Percentiles rank a stretch among this genome's conserved stretches.
phyloP scores from a whole-genome alignment of 2,329 filamentous ascomycete species.

The Colletotrichum zoysiae region DNA sequence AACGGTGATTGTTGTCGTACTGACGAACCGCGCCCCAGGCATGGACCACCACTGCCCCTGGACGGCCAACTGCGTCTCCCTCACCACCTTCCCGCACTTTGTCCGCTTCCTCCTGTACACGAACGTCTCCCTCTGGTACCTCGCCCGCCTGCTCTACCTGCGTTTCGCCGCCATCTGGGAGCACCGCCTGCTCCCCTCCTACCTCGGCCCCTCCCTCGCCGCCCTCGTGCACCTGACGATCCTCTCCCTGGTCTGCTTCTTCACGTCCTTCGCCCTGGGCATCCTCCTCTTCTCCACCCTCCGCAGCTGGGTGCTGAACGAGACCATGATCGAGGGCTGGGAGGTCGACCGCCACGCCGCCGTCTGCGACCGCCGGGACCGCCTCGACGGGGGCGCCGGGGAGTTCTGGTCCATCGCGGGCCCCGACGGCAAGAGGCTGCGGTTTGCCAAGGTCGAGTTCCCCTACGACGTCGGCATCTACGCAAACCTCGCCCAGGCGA shows the following conservation, averaged over 20 bases:
- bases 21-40: slow-evolving; percentile 7
- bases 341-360: slow-evolving; percentile 75
- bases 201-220: slow-evolving; percentile 75
- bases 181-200: slow-evolving; percentile 75
- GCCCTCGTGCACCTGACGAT: slow-evolving; percentile 73
- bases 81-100: slow-evolving; percentile 86
- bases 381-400: slow-evolving; percentile 51
- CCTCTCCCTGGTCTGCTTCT: slow-evolving; percentile 67
- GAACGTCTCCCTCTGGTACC: slow-evolving; percentile 72
- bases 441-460: slow-evolving; percentile 77
- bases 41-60: slow-evolving; percentile 93
- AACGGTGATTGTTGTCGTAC: background rate
- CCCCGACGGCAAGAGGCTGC: slow-evolving; percentile 57
- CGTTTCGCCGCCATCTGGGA: slow-evolving; percentile 73
- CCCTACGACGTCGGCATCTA: slow-evolving; percentile 86
- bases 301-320: slow-evolving; percentile 74
- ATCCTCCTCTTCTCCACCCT: slow-evolving; percentile 75
- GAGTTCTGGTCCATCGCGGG: slow-evolving; percentile 57
- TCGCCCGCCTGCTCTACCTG: slow-evolving; percentile 71
- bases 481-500: slow-evolving; percentile 79
- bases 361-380: slow-evolving; percentile 60
- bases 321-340: slow-evolving; percentile 86
- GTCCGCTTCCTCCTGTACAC: slow-evolving; percentile 81
- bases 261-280: slow-evolving; percentile 71
- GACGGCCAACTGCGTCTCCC: slow-evolving; percentile 86